phyloP scores from a whole-genome alignment of 495 filamentous ascomycete species.

The Bombardia bombarda region DNA sequence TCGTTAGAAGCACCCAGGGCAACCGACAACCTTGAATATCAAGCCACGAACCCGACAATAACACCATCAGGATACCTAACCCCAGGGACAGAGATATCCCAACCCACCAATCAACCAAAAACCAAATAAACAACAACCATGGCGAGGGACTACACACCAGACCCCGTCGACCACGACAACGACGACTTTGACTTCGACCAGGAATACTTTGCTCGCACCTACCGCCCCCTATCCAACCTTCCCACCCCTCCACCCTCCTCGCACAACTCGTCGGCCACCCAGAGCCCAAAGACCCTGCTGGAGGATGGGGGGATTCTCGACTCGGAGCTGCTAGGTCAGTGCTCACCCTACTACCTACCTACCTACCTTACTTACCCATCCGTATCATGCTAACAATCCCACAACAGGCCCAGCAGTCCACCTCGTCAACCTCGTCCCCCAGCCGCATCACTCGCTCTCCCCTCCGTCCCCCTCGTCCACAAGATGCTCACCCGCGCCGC shows the following conservation, averaged over 20 bases:
- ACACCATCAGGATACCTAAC: too few relatives aligned
- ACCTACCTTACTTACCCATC: too few relatives aligned
- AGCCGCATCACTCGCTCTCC: slow-evolving; percentile 39
- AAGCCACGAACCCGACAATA: too few relatives aligned
- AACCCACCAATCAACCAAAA: not conserved
- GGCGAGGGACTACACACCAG: slow-evolving; percentile 1
- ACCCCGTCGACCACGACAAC: slow-evolving; percentile 28
- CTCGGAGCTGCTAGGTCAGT: slow-evolving; percentile 39
- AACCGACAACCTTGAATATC: slow-evolving; percentile 25
- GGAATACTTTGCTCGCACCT: slow-evolving; percentile 47
- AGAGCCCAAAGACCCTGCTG: slow-evolving; percentile 30
- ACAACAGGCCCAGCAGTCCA: slow-evolving; percentile 44
- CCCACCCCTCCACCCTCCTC: slow-evolving; percentile 51
- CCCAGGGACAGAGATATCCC: too few relatives aligned
- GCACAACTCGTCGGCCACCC: slow-evolving; percentile 29
- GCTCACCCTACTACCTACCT: too few relatives aligned
- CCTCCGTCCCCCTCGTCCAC: slow-evolving; percentile 43
- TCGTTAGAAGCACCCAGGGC: slow-evolving; percentile 22
- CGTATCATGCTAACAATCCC: slow-evolving; percentile 3
- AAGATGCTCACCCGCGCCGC: slow-evolving; percentile 42
- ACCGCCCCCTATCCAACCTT: slow-evolving; percentile 51
- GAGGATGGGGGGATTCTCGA: slow-evolving; percentile 35
- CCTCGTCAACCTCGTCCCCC: slow-evolving; percentile 48
- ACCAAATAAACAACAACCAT: slow-evolving; percentile 10
- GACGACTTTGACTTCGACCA: slow-evolving; percentile 45